Base-by-base conservation (phyloP, 768 basidiomycete genomes). In the Pholiota microspora region DNA sequence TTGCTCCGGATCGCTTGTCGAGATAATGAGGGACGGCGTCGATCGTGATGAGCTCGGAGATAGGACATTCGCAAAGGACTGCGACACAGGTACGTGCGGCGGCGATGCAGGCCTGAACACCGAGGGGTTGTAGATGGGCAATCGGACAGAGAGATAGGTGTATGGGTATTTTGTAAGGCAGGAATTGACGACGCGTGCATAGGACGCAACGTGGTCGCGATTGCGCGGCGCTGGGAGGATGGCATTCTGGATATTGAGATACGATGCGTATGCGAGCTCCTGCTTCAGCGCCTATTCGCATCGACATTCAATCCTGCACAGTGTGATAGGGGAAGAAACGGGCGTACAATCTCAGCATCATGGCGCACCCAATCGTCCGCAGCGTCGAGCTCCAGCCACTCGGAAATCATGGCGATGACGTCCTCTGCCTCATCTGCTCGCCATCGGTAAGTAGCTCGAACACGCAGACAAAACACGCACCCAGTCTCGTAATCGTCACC, bases 341-440 rank as follows among this genome's bases (percentile, higher is more conserved):
- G 42, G 49, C 89, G 71, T 69, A 94, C 94, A 51, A 96, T 89
- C 72, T 96, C 97, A 42, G 94, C 89, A 66, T 99, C 97, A 63
- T 96, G 92, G 42, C 97, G 84, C 51, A 98, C 86, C 79, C 95
- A 93, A 63, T 94, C 92, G 70, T 98, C 94, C 0, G 82, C 74
- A 7, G 92, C 87, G 71, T 99, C 97, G 34, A 99, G 77, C 68
- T 97, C 93, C 2, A 99, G 78, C 97, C 97, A 99, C 52, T 95
- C 92, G 2, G 94, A 94, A 7, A 90, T 78, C 68, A 97, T 81
- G 4, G 78, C 87, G 12, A 91, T 83, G 32, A 89, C 73, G 24
- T 78, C 78, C 55, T 88, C 85, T 8, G 85, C 82, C 63, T 93
- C 89, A 68, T 91, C 91, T 92, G 49, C 36, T 53, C 35, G 40